Evolutionary conservation across 1,139 yeast genomes (phyloP), one percentile per base, ranked within the genome.

Genomic region (Petasospora rhodanensis): DNA sequence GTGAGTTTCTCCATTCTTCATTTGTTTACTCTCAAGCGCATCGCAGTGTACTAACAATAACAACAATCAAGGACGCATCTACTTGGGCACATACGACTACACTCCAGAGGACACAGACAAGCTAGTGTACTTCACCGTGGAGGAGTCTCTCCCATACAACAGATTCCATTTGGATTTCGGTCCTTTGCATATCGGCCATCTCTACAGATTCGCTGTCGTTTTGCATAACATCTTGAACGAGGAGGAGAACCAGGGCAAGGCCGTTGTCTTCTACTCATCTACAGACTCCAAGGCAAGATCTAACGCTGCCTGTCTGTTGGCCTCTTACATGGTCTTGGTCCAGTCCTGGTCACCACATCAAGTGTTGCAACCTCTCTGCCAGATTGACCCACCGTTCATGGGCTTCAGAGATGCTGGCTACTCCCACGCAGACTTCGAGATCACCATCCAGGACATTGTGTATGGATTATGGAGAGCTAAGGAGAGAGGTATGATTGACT

Each of bases 391-490:
- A 1, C 96, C 98, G 3, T 80, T 89, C 49, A 89, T 83, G 79
- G 81, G 91, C 1, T 91, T 89, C 58, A 70, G 98, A 56, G 98
- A 91, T 58, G 98, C 98, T 1, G 98, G 98, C 2, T 91, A 91
- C 58, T 84, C 96, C 5, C 81, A 79, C 38, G 96, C 97, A 1
- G 98, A 91, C 58, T 91, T 85, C 54, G 94, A 83, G 52, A 76
- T 91, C 43, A 77, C 95, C 10, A 85, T 91, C 43, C 98, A 91
- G 58, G 98, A 91, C 57, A 74, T 91, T 12, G 95, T 91, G 4
- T 91, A 91, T 52, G 98, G 94, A 9, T 78, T 93, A 59, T 91
- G 98, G 98, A 71, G 96, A 51, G 98, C 98, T n/a, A 91, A 91
- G 55, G 96, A 89, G 55, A 73, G 93, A 53, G 82, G 85, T 4